A percentile compares a stretch with the other conserved stretches of the same genome.
Evolutionary conservation across 2,329 filamentous ascomycete species (phyloP).

Genomic region (Diaporthe eres): DNA sequence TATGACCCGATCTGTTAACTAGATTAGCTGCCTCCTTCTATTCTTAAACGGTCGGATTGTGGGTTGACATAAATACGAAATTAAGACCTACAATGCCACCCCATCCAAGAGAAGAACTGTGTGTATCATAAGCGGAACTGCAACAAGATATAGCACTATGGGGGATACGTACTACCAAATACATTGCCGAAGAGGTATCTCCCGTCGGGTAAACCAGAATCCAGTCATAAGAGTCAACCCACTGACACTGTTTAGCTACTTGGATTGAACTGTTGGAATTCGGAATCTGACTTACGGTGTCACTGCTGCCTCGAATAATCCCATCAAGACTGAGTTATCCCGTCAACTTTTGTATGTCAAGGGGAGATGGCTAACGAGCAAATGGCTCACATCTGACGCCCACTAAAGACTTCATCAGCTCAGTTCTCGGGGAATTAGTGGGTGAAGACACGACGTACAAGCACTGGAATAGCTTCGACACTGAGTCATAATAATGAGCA

Average conservation of each 20-base stretch:
- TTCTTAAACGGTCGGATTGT: too few species aligned
- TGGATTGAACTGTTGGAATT: too few species aligned
- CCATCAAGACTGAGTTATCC: constrained; percentile 48
- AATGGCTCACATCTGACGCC: constrained; percentile 16
- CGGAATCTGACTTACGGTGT: constrained; percentile 43
- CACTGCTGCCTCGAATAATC: constrained; percentile 52
- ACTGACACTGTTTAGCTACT: too few species aligned
- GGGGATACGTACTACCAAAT: constrained; percentile 48
- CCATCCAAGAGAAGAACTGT: not conserved
- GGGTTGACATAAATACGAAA: too few species aligned
- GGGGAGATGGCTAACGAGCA: not conserved
- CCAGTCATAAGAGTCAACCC: constrained; percentile 53
- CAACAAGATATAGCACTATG: not conserved
- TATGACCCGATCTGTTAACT: not conserved
- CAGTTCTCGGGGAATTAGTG: too few species aligned
- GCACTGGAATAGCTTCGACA: constrained; percentile 43
- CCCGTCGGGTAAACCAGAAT: constrained; percentile 53
- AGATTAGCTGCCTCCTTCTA: not conserved
- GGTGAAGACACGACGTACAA: not conserved
- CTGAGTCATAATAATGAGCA: constrained; percentile 53
- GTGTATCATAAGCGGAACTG: not conserved
- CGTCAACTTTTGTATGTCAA: not conserved
- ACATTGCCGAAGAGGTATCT: constrained; percentile 54
- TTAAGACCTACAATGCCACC: not conserved
- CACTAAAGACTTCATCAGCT: not conserved